Base-by-base conservation (phyloP, 2,329 filamentous ascomycete genomes). In the Talaromyces rugulosus region DNA sequence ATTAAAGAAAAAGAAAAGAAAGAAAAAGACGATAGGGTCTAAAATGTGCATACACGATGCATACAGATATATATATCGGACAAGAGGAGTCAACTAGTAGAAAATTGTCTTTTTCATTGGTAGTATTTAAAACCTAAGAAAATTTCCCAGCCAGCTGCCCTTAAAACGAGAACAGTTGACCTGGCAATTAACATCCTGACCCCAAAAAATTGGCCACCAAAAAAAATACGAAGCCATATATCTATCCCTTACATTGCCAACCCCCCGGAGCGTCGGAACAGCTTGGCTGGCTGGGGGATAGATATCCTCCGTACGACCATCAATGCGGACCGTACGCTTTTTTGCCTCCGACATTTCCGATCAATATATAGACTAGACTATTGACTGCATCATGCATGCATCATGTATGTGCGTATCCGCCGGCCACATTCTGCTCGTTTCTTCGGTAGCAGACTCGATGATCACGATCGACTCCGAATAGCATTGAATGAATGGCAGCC, bases 361-460 rank as follows among this genome's bases (percentile, higher is more conserved):
- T 23, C 23, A 23, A n/a, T 40, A 40, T n/a, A n/a, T n/a, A 40
- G 16, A 0, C 36, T 23, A 40, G n/a, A 40, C 36, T 40, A 40
- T 40, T 40, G 51, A 61, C 47, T 18, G 31, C 31, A 56, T 36
- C 51, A 56, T 56, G 56, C 53, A 62, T 61, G 44, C 58, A 51
- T 42, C 28, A 28, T 27, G 28, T 18, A 47, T 60, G 58, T 53
- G 44, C 33, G 33, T 36, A 56, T 28, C 58, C 58, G 51, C 34
- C 11, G 14, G 51, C 51, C 44, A 47, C 44, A 47, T 47, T 47
- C 44, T 47, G 44, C 18, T 47, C n/a, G 18, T 47, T 27, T 27
- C 23, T 47, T 47, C 44, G 44, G 44, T 16, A 47, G 23, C 36
- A 2, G 36, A 16, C 36, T 16, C 0, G 36, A 40, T 40, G 2